A percentile compares a stretch with the other conserved stretches of the same genome.
phyloP scores from a whole-genome alignment of 352 stramenopile species.

The Pythium dissimile region DNA sequence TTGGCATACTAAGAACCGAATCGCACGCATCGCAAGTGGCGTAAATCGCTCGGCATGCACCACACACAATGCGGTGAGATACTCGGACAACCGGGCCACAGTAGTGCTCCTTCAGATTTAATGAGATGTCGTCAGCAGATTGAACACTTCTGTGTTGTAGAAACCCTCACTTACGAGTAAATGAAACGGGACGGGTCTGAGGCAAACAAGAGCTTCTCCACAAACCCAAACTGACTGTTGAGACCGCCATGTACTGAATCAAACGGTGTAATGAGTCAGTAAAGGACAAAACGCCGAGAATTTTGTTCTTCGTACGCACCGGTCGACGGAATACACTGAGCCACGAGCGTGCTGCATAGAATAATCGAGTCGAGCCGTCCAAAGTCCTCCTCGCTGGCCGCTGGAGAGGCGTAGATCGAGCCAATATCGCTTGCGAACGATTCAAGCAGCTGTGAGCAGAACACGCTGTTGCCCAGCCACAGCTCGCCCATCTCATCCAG shows the following conservation, averaged over 20 bases:
- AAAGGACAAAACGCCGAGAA: background rate
- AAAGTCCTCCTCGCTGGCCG: slow-evolving; percentile 8
- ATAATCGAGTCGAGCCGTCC: slow-evolving; percentile 25
- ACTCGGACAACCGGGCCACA: slow-evolving; percentile 12
- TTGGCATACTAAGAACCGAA: slow-evolving; percentile 22
- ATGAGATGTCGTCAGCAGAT: too few relatives aligned
- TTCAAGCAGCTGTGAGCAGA: slow-evolving; percentile 25
- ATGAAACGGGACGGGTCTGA: slow-evolving; percentile 6
- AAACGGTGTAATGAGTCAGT: background rate
- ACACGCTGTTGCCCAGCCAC: slow-evolving; percentile 33
- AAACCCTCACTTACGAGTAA: slow-evolving; percentile 20
- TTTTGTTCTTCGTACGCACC: slow-evolving; percentile 1
- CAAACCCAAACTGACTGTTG: slow-evolving; percentile 11
- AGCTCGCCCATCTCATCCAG: slow-evolving; percentile 28
- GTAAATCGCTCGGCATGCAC: slow-evolving; percentile 1
- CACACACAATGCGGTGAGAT: slow-evolving; percentile 4
- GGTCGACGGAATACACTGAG: slow-evolving; percentile 17
- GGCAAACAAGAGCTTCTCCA: slow-evolving; percentile 14
- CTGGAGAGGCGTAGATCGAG: slow-evolving; percentile 11
- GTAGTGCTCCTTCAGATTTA: slow-evolving; percentile 7
- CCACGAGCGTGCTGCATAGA: slow-evolving; percentile 27
- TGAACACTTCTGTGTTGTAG: background rate
- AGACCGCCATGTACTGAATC: background rate
- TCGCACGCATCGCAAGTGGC: slow-evolving; percentile 13
- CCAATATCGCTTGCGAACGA: slow-evolving; percentile 27